Percentiles rank a stretch among this genome's conserved stretches.
These are phyloP conservation scores for Debaryomyces nepalensis DNA, from an alignment of 1,139 yeast genomes.

Conservation along the genomic window DNA sequence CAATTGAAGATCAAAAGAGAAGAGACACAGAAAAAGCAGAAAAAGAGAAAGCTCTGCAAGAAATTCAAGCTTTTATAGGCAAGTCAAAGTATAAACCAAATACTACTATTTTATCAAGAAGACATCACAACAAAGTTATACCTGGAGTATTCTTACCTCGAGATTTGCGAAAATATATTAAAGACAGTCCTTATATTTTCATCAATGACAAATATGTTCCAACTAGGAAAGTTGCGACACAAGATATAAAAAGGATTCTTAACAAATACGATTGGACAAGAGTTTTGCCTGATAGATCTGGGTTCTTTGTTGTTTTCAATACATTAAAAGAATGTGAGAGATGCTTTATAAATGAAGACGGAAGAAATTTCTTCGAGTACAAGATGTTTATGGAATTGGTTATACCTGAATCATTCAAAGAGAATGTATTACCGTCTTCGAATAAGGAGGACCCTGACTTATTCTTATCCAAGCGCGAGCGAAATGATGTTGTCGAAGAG, in stretches of 20 bases:
- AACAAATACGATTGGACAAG: slow-evolving; percentile 67
- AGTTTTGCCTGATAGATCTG: slow-evolving; percentile 63
- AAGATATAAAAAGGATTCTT: slow-evolving; percentile 57
- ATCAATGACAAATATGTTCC: slow-evolving; percentile 60
- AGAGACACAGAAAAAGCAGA: slow-evolving; percentile 21
- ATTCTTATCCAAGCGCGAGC: slow-evolving; percentile 15
- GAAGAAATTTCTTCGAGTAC: slow-evolving; percentile 53
- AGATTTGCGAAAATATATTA: slow-evolving; percentile 52
- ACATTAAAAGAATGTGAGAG: slow-evolving; percentile 64
- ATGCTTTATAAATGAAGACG: slow-evolving; percentile 72
- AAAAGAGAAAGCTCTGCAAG: slow-evolving; percentile 17
- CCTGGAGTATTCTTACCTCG: slow-evolving; percentile 46
- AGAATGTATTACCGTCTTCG: slow-evolving; percentile 1
- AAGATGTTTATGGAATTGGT: slow-evolving; percentile 61
- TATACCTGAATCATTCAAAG: slow-evolving; percentile 40
- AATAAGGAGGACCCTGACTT: slow-evolving; percentile 18
- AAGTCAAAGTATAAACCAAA: slow-evolving; percentile 29
- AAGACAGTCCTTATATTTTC: slow-evolving; percentile 59
- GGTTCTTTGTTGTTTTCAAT: slow-evolving; percentile 75
- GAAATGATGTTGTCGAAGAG: slow-evolving; percentile 50
- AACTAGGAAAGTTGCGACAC: slow-evolving; percentile 52
- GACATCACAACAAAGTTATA: slow-evolving; percentile 36
- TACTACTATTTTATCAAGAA: slow-evolving; percentile 41
- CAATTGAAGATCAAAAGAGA: slow-evolving; percentile 30
- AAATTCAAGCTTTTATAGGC: not conserved